Conservation (phyloP, 2,329 filamentous ascomycete genomes). For the Shiraia bambusicola region DNA sequence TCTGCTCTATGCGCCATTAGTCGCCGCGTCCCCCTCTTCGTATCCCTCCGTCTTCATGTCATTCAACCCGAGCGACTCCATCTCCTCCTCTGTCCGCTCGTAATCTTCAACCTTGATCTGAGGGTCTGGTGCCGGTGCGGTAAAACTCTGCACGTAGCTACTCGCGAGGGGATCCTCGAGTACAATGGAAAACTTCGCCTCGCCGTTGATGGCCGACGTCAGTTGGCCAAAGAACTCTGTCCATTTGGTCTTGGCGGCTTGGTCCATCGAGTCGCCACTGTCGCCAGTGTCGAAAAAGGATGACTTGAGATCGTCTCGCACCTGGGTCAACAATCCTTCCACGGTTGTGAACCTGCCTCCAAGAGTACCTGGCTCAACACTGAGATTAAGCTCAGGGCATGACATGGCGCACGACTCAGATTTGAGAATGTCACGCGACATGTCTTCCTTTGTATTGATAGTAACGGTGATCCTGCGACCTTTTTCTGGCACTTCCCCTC, state of each 20-base stretch:
- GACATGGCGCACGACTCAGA: constrained; percentile 86
- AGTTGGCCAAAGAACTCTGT: constrained; percentile 76
- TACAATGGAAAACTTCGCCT: constrained; percentile 77
- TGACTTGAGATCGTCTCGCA: constrained; percentile 81
- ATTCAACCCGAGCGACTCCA: constrained; percentile 84
- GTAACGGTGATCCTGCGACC: constrained; percentile 80
- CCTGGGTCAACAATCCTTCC: constrained; percentile 88
- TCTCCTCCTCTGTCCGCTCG: constrained; percentile 83
- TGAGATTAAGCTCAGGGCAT: constrained; percentile 83
- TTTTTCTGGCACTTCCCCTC: constrained; percentile 83
- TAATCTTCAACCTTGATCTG: constrained; percentile 83
- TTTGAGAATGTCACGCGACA: constrained; percentile 92
- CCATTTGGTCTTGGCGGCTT: constrained; percentile 71
- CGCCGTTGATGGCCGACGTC: constrained; percentile 74
- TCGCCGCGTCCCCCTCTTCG: constrained; percentile 52
- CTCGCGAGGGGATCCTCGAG: constrained; percentile 86
- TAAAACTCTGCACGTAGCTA: constrained; percentile 89
- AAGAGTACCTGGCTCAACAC: constrained; percentile 89
- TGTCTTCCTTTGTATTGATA: constrained; percentile 69
- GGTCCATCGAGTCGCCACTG: constrained; percentile 77
- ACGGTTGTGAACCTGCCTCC: constrained; percentile 96
- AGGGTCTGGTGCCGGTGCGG: constrained; percentile 76
- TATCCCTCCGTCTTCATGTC: constrained; percentile 96
- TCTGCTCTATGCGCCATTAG: constrained; percentile 16
- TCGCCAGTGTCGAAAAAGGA: constrained; percentile 81